These are phyloP conservation scores for Dothideomycetes sp. DNA, from an alignment of 2,329 filamentous ascomycete species.

Conservation along the genomic window DNA sequence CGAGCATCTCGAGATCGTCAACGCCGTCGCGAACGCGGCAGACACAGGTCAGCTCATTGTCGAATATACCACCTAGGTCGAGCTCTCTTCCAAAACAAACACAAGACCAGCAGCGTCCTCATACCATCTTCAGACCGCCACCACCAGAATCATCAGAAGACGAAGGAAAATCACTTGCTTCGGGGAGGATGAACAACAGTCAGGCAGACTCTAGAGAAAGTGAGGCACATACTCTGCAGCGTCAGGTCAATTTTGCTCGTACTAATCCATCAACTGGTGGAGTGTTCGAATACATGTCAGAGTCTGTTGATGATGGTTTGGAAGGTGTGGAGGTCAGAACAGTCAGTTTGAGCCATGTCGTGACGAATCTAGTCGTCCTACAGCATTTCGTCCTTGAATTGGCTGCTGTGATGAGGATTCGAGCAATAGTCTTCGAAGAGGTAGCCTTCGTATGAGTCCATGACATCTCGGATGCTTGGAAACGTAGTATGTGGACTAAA, in stretches of 20 bases:
- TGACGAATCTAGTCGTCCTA: conserved; percentile 42
- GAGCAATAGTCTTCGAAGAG: conserved; percentile 40
- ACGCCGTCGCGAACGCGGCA: not conserved
- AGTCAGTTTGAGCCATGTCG: conserved; percentile 39
- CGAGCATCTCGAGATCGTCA: not conserved
- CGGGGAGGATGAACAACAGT: not conserved
- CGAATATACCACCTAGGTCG: conserved; percentile 2
- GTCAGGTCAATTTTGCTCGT: not conserved
- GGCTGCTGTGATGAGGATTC: conserved; percentile 39
- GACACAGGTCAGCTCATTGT: not conserved
- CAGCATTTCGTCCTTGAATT: conserved; percentile 44
- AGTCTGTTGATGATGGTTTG: conserved; percentile 11
- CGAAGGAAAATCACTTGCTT: not conserved
- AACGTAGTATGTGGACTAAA: no score
- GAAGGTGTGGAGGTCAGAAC: conserved; percentile 26
- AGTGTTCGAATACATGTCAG: not conserved
- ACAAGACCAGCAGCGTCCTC: not conserved
- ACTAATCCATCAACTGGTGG: not conserved
- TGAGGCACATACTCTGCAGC: conserved; percentile 4
- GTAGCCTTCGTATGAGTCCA: conserved; percentile 34
- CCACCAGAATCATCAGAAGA: conserved; percentile 23
- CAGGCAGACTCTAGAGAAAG: conserved; percentile 5
- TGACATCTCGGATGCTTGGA: no score
- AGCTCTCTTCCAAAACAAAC: conserved; percentile 3
- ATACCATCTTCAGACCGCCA: conserved; percentile 24